A percentile compares a stretch with the other conserved stretches of the same genome.
Evolutionary conservation across 441 rosid genomes (phyloP).

Genomic region (Raphanus hybrid): DNA sequence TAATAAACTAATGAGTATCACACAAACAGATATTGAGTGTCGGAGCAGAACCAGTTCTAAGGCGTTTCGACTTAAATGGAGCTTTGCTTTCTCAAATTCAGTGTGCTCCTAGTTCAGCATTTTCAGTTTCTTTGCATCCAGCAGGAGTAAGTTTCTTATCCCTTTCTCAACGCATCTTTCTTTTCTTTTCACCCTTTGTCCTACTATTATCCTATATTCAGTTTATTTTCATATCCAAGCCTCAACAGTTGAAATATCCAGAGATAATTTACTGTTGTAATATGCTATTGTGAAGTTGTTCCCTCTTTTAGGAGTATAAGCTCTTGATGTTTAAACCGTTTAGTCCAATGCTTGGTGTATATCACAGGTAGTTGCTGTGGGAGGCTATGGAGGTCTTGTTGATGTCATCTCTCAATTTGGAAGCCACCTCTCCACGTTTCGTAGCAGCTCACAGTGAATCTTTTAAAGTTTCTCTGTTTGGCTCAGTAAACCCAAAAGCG

Average conservation of each 20-base stretch:
- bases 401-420: slow-evolving; percentile 92
- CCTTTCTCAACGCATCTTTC: neutral
- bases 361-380: slow-evolving; percentile 72
- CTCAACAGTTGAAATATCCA: neutral
- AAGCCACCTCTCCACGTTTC: slow-evolving; percentile 91
- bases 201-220: neutral
- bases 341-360: slow-evolving; percentile 8
- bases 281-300: slow-evolving; percentile 2
- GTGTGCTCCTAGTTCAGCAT: slow-evolving; percentile 87
- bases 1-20: slow-evolving; percentile 28
- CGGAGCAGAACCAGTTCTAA: slow-evolving; percentile 81
- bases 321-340: neutral
- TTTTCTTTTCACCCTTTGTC: neutral
- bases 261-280: neutral
- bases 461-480: slow-evolving; percentile 12
- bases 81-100: slow-evolving; percentile 73
- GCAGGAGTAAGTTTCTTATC: slow-evolving; percentile 68
- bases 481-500: neutral
- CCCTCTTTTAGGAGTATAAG: slow-evolving; percentile 15
- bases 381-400: slow-evolving; percentile 93
- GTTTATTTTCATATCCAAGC: neutral
- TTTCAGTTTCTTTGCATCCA: slow-evolving; percentile 78
- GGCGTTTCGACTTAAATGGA: slow-evolving; percentile 81
- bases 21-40: slow-evolving; percentile 78
- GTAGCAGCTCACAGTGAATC: slow-evolving; percentile 57